phyloP scores from a whole-genome alignment of 805 yeast species.

The Pichia ethanolica region DNA sequence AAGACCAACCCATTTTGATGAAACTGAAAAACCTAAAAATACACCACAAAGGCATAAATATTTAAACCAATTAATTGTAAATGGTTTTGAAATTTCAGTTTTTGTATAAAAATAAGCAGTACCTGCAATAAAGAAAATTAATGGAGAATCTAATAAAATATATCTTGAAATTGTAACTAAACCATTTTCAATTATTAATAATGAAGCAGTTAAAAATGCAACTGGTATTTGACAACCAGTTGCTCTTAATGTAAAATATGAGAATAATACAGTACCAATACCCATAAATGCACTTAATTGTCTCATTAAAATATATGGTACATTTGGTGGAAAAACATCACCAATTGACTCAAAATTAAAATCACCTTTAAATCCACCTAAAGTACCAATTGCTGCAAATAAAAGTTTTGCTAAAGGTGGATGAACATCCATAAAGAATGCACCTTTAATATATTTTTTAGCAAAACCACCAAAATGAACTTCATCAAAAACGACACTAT shows the following conservation, averaged over 20 bases:
- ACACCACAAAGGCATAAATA: conserved; percentile 57
- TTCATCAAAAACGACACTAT: conserved; percentile 92
- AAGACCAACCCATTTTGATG: conserved; percentile 81
- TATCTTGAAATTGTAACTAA: conserved; percentile 65
- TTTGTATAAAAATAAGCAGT: conserved; percentile 58
- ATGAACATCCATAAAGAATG: conserved; percentile 79
- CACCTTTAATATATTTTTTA: conserved; percentile 68
- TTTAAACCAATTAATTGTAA: conserved; percentile 48
- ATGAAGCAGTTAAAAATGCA: conserved; percentile 47
- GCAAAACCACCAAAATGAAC: conserved; percentile 99
- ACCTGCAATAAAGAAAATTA: conserved; percentile 69
- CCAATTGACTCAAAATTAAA: conserved; percentile 65
- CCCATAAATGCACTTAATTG: conserved; percentile 62
- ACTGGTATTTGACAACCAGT: conserved; percentile 65
- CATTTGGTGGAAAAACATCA: conserved; percentile 45
- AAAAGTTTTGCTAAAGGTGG: conserved; percentile 82
- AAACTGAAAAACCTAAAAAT: conserved; percentile 64
- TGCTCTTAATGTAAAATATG: conserved; percentile 61
- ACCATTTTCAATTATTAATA: conserved; percentile 61
- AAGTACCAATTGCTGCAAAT: conserved; percentile 59
- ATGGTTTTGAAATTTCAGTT: conserved; percentile 60
- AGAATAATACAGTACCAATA: conserved; percentile 54
- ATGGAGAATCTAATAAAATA: conserved; percentile 69
- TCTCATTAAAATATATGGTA: conserved; percentile 67
- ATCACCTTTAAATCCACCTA: conserved; percentile 68